Base-by-base conservation (phyloP, 805 yeast genomes). In the Wickerhamomyces chambardii region DNA sequence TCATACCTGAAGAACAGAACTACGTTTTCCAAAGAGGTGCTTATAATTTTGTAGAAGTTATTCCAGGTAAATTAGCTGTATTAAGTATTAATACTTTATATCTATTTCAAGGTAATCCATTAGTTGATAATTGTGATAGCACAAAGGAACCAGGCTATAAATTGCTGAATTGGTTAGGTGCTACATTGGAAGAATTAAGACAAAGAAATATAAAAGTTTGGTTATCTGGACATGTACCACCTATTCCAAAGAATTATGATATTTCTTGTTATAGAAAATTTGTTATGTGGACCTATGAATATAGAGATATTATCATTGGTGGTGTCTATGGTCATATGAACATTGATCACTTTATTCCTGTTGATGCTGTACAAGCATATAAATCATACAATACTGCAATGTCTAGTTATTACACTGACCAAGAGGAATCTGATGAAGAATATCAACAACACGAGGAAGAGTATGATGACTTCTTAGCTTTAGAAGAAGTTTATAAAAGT, bases 291-390 rank as follows among this genome's bases (percentile, higher is more conserved):
- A 59, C 77, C 26, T 75, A 84, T 48, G 95, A 84, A 52, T 85
- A 80, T 52, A 66, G 94, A 44, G 95, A 85, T 53, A 71, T 85
- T 29, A 81, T 85, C 19, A 65, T 86, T 42, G 95, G 95, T 15
- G 86, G 89, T 10, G 59, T 85, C 22, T 85, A 72, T 53, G 95
- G 95, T 0, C 95, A 85, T 53, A 85, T 85, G 95, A 85, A 85
- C 56, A 64, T 84, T 36, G 95, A 86, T 52, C 95, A 85, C 59
- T 84, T 82, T 53, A 67, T 83, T 31, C 86, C 94, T 0, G 62
- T 81, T 40, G 90, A 85, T 58, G 69, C 85, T 2, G 69, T 67
- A 32, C 70, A 73, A 44, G 84, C 92, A 1, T 78, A 83, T 62
- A 65, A 67, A 39, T 69, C 50, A 8, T 37, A 44, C 29, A 40